Base-by-base conservation (phyloP, 257 asterid species). In the Phtheirospermum japonicum region DNA sequence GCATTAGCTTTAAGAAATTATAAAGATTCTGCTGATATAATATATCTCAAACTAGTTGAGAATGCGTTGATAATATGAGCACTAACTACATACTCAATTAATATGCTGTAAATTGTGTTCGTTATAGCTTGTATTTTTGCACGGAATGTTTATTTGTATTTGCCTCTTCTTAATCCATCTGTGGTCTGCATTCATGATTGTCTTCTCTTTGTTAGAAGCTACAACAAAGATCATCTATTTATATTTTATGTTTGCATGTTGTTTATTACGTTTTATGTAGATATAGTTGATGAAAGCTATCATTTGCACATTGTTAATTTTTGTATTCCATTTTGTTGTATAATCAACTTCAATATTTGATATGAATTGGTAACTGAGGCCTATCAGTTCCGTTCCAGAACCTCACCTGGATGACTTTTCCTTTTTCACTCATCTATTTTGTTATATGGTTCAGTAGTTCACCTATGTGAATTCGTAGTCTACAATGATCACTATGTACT, bases 141-240 rank as follows among this genome's bases (percentile, higher is more conserved):
- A 6, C 11, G 42, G 42, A 36, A 36, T 36, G 42, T 6, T 36
- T 1, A 9, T 6, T 6, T 4, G 42, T 50, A 3, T 53, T 65
- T 30, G 16, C 17, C 28, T 37, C n/a, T 48, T 33, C 37, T 7
- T 23, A 13, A 40, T 40, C 48, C 6, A 40, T 9, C 16, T 33
- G n/a, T 17, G 10, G 59, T 51, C 61, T 52, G 64, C 46, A 56
- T 32, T 26, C 8, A 26, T 65, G 63, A 65, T 64, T n/a, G 13
- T 49, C 37, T 5, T 23, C 60, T 46, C 20, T 16, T 50, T 58
- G 54, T 42, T 36, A 33, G 10, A 20, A 3, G 61, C 48, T 28
- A 6, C 42, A 48, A 8, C 46, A 12, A 26, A 31, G 18, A 17
- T 8, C 64, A 56, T 12, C 45, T 42, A 59, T 51, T 9, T 49